Evolutionary conservation across 73 alveolate genomes (phyloP), one percentile per base, ranked within the genome.

Genomic region (Paramecium biaurelia): DNA sequence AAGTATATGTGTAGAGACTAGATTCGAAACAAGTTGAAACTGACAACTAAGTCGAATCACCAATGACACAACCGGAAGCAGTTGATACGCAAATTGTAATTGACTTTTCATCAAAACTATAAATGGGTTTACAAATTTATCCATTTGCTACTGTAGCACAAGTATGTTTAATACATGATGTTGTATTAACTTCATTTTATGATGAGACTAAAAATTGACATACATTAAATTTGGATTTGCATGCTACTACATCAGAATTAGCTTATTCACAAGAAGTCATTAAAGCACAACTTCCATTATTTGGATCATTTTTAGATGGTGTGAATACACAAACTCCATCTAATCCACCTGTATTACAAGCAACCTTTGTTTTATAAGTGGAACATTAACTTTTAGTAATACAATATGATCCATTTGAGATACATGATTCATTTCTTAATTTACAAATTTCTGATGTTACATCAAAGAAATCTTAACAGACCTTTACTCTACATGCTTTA

Each of bases 301-400:
- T 38, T 10, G 49, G 23, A 79, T 41, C 74, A 79, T 10, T 79
- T 9, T 24, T 42, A 8, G 90, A 79, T 14, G 90, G 56, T 8
- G 74, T 47, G 21, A 41, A 79, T 2, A 79, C 70, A 24, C 90
- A 79, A 21, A 45, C 10, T 42, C 90, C 90, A 79, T 79, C 90
- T 8, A 41, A 1, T 45, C 90, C 90, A 14, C 76, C 70, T 21
- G 76, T 23, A 45, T 47, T 79, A 47, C 90, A 79, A 5, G 90
- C 90, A n/a, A 45, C 47, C 10, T 42, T 41, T 5, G 90, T 79
- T 38, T 32, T 43, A 18, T 79, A 79, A 3, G 90, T 10, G 5
- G 90, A 0, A 42, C 90, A 79, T 24, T 23, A 7, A 12, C 47
- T 14, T 24, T 79, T 79, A 23, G 47, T 30, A 11, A 79, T 38